Evolutionary conservation across 345 rosid species (phyloP).

Genomic region (Cochlearia excelsa): DNA sequence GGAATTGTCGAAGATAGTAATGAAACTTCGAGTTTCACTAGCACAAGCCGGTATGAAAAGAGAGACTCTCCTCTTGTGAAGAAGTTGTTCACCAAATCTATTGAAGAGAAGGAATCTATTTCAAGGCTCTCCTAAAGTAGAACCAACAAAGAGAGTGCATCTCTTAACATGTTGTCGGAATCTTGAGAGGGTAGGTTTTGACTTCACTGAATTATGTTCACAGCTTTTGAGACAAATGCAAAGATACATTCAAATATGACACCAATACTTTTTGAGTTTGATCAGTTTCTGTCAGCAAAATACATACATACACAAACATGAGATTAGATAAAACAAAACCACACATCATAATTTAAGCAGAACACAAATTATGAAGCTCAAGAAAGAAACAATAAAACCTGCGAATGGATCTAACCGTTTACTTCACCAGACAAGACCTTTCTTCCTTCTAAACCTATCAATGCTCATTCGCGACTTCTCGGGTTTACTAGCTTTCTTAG

Average conservation of each 20-base stretch:
- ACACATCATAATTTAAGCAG: slow-evolving; percentile 24
- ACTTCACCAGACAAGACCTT: slow-evolving; percentile 71
- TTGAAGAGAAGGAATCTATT: no score
- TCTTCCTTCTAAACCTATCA: slow-evolving; percentile 80
- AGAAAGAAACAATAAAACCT: slow-evolving; percentile 1
- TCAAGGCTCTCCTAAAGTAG: no score
- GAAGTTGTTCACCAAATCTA: background rate
- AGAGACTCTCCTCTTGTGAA: no score
- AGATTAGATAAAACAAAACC: background rate
- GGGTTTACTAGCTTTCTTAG: slow-evolving; percentile 76
- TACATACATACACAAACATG: slow-evolving; percentile 23
- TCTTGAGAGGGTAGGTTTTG: no score
- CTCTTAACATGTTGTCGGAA: no score
- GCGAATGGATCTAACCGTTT: background rate
- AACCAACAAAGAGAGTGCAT: no score
- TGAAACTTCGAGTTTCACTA: slow-evolving; percentile 1
- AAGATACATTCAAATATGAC: slow-evolving; percentile 17
- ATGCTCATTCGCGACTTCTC: slow-evolving; percentile 95
- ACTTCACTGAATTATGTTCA: no score
- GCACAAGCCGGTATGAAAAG: background rate
- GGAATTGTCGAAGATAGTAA: background rate
- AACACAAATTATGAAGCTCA: background rate
- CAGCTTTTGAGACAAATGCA: background rate
- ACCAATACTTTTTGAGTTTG: slow-evolving; percentile 20
- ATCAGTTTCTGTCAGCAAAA: slow-evolving; percentile 28